Evolutionary conservation across 192 early-diverging fungal genomes (phyloP).

Genomic region (Chytriomyces sp.): DNA sequence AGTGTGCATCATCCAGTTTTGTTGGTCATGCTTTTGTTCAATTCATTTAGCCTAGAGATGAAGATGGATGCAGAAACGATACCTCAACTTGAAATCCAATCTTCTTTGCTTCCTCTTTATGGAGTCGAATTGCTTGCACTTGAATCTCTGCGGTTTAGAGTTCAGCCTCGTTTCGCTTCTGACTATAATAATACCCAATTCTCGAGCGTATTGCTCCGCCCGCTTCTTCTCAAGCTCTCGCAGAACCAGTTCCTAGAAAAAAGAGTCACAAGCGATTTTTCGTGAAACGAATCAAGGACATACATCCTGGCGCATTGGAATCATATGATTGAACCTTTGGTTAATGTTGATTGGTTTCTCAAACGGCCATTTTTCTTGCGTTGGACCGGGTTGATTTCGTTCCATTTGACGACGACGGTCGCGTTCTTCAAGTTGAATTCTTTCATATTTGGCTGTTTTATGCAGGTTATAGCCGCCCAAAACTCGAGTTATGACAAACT

Average conservation of each 20-base stretch:
- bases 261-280: background rate
- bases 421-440: constrained; percentile 12
- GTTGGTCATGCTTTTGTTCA: background rate
- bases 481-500: too few relatives aligned
- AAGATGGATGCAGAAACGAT: too few relatives aligned
- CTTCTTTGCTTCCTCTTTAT: background rate
- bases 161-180: background rate
- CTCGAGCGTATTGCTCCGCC: constrained; percentile 4
- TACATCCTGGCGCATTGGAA: constrained; percentile 9
- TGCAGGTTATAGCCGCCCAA: too few relatives aligned
- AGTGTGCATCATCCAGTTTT: constrained; percentile 15
- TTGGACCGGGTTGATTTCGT: background rate
- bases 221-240: background rate
- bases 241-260: constrained; percentile 4
- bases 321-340: constrained; percentile 4
- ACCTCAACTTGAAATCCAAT: background rate
- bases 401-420: background rate
- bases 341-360: background rate
- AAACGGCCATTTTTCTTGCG: constrained; percentile 15
- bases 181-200: constrained; percentile 20
- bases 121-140: background rate
- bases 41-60: background rate
- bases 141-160: constrained; percentile 8
- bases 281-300: background rate
- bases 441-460: constrained; percentile 4